A percentile compares a stretch with the other conserved stretches of the same genome.
Conservation (phyloP, 2,329 filamentous ascomycete genomes). For the Diaporthe sp. region DNA sequence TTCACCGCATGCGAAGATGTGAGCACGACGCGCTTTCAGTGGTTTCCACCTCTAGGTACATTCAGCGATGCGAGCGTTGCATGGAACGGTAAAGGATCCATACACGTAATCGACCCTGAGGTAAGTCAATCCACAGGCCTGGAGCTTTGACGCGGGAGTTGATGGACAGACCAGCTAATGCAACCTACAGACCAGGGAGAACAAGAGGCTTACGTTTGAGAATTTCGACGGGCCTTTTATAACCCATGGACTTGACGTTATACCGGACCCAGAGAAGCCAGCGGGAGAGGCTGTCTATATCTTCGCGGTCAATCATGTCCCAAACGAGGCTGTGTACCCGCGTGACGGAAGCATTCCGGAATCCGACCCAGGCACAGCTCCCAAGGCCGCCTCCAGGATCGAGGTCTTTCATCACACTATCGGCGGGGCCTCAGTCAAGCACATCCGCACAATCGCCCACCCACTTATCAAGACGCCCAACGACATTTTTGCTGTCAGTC, state of each 20-base stretch:
- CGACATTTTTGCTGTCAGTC: slow-evolving; percentile 30
- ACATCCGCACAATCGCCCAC: slow-evolving; percentile 31
- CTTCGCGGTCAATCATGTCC: slow-evolving; percentile 69
- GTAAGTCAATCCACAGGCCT: slow-evolving; percentile 45
- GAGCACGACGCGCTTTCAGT: slow-evolving; percentile 52
- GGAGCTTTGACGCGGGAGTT: too few relatives aligned
- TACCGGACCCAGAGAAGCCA: slow-evolving; percentile 55
- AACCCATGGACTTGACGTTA: slow-evolving; percentile 70
- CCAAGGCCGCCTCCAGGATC: slow-evolving; percentile 30
- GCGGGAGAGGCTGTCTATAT: slow-evolving; percentile 62
- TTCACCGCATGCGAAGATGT: slow-evolving; percentile 68
- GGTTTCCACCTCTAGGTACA: slow-evolving; percentile 61
- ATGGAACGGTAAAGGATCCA: slow-evolving; percentile 51
- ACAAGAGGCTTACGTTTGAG: slow-evolving; percentile 57
- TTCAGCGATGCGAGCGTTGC: slow-evolving; percentile 52
- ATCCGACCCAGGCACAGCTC: slow-evolving; percentile 2
- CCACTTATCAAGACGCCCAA: slow-evolving; percentile 34
- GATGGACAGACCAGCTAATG: background rate
- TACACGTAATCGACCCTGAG: slow-evolving; percentile 65
- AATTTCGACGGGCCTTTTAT: slow-evolving; percentile 64
- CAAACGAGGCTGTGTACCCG: slow-evolving; percentile 48
- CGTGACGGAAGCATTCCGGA: slow-evolving; percentile 18
- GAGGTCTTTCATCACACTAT: slow-evolving; percentile 33
- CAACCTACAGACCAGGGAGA: slow-evolving; percentile 53
- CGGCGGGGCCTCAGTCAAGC: slow-evolving; percentile 23